Conservation (phyloP, 768 basidiomycete genomes). For the Russula ochroleuca region DNA sequence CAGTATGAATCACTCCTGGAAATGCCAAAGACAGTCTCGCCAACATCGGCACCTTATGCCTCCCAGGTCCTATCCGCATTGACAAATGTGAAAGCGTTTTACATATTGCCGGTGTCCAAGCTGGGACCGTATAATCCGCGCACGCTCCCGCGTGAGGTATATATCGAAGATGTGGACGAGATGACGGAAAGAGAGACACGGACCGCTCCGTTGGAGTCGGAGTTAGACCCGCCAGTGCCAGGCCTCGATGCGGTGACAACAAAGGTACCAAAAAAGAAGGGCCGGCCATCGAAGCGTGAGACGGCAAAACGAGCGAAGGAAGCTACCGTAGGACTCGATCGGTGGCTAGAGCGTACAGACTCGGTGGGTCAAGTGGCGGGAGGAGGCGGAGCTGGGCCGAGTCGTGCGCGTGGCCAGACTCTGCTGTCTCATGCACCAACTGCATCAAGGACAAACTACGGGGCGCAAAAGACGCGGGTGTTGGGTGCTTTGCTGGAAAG, state of each 20-base stretch:
- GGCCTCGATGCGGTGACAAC: background rate
- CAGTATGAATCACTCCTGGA: constrained; percentile 45
- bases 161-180: constrained; percentile 38
- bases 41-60: constrained; percentile 47
- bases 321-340: constrained; percentile 53
- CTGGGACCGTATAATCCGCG: constrained; percentile 54
- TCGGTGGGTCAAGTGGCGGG: background rate
- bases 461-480: constrained; percentile 40
- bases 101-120: constrained; percentile 53
- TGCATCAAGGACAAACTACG: constrained; percentile 42
- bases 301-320: constrained; percentile 28
- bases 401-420: constrained; percentile 27
- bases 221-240: background rate
- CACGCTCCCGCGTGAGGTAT: constrained; percentile 65
- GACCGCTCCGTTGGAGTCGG: background rate
- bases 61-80: constrained; percentile 49
- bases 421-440: constrained; percentile 35
- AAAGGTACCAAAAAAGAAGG: constrained; percentile 26
- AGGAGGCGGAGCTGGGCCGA: constrained; percentile 5
- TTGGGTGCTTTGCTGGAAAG: constrained; percentile 35
- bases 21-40: constrained; percentile 46
- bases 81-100: constrained; percentile 48
- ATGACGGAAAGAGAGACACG: background rate
- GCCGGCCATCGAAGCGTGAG: constrained; percentile 27
- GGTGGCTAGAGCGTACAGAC: constrained; percentile 45